Evolutionary conservation across 495 filamentous ascomycete genomes (phyloP), one percentile per base, ranked within the genome.

Genomic region (Paragyromitra xinjiangensis): DNA sequence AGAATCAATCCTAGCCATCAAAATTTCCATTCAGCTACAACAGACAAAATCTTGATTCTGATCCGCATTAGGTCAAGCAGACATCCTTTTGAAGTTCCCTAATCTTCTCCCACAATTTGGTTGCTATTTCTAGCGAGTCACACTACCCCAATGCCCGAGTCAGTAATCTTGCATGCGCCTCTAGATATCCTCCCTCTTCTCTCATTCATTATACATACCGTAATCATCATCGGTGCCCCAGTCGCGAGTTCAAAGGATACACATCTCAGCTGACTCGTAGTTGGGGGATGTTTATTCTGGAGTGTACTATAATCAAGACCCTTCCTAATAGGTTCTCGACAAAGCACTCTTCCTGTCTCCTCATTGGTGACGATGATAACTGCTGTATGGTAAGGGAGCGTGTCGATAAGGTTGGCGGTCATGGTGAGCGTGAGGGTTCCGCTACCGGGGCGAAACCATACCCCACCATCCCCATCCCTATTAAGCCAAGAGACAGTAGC

Each of bases 181-280:
- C 3, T 9, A 42, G 29, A 19, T 14, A 24, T 40, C 14, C 26
- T 34, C 11, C 6, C 24, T 22, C 63, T 34, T 24, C 29, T 12
- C 14, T 11, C 50, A 45, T 56, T 44, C 37, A 8, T 29, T 14
- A 5, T 12, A 59, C 67, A 16, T 48, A 69, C 67, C 6, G 6
- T 61, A 2, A 69, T 69, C 24, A 45, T 12, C 67, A 69, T 61
- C 51, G 22, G 53, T 12, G 40, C 40, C 14, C 67, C 67, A 5
- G 67, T 61, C 7, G 67, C 67, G 0, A 37, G 0, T 19, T 69
- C 67, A 61, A 69, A 69, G 3, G 67, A 34, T 39, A 69, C 6
- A 14, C 19, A 59, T 6, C 67, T 48, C 8, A 69, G 48, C 22
- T 34, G 39, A 5, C 12, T 45, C 1, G 40, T 44, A 16, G 26